Evolutionary conservation across 208 protist species (phyloP), one percentile per base, ranked within the genome.

Genomic region (Leishmania tropica): DNA sequence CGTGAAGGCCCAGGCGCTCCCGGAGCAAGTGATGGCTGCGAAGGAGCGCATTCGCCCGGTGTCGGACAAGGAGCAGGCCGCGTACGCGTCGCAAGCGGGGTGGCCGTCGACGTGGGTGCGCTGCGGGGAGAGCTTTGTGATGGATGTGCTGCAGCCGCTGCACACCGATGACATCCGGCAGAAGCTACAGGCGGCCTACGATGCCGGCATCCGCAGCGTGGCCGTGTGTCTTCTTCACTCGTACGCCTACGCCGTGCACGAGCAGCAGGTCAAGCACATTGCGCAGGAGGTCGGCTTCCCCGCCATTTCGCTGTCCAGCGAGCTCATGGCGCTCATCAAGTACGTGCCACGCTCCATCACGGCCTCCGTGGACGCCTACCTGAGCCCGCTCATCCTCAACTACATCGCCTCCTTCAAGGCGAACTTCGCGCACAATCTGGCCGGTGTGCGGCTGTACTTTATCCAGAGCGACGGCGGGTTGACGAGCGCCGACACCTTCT

Each of bases 391-490:
- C 31, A 98, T 99, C 65, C 75, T 88, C 15, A 80, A 89, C 65
- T 99, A 98, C 85, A 85, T 99, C 28, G 72, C 84, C 58, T 82
- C 78, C 37, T 98, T 99, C 83, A 85, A 83, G 80, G 53, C 71
- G 37, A 90, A 92, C 78, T 95, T 95, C 83, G 72, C 62, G 15
- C 45, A 92, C 48, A 58, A 89, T 54, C 77, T 92, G 17, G 56
- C 79, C n/a, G 85, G 85, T 21, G 90, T 96, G 51, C 88, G 87
- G 65, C 85, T 97, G 11, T 89, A 87, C 76, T 98, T 98, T 65
- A 98, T 99, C 87, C 94, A 97, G 84, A 96, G 89, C 54, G 97
- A 99, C 82, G 98, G 98, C 75, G 98, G 98, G 24, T 86, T 99
- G 48, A 92, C 96, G 40, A 94, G 91, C 76, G 90, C 96, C 6